phyloP scores from a whole-genome alignment of 208 protist species.

The Trypanosoma scelopori region DNA sequence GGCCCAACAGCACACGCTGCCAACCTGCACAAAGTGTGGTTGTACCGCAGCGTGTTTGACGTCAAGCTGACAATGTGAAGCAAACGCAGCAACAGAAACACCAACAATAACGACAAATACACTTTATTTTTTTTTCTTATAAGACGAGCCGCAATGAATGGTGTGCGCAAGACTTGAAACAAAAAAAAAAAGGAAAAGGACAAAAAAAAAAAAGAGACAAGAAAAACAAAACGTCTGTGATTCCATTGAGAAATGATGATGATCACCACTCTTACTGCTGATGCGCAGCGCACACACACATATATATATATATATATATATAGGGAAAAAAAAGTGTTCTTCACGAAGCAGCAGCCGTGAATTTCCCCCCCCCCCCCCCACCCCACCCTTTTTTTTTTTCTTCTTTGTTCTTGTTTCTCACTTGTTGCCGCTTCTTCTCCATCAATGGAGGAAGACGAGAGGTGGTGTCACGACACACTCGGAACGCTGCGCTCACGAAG shows the following conservation, averaged over 20 bases:
- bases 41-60: constrained; percentile 1
- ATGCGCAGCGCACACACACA: not conserved
- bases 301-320: not conserved
- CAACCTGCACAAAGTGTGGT: not conserved
- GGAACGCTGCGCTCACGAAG: constrained; percentile 42
- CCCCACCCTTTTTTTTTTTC: not conserved
- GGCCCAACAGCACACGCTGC: not conserved
- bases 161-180: too few species aligned
- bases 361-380: too few species aligned
- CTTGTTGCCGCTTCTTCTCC: not conserved
- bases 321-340: too few species aligned
- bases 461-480: constrained; percentile 13
- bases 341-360: too few species aligned
- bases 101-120: constrained; percentile 5
- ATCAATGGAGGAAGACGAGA: constrained; percentile 12
- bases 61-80: not conserved
- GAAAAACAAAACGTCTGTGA: not conserved
- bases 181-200: too few species aligned
- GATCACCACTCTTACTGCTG: not conserved
- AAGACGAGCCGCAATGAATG: too few species aligned
- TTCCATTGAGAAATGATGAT: not conserved
- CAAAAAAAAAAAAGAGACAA: not conserved
- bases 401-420: not conserved
- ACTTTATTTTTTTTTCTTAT: too few species aligned
- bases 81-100: not conserved